Conservation (phyloP, 2,329 filamentous ascomycete species). For the Didymella pinodella region DNA sequence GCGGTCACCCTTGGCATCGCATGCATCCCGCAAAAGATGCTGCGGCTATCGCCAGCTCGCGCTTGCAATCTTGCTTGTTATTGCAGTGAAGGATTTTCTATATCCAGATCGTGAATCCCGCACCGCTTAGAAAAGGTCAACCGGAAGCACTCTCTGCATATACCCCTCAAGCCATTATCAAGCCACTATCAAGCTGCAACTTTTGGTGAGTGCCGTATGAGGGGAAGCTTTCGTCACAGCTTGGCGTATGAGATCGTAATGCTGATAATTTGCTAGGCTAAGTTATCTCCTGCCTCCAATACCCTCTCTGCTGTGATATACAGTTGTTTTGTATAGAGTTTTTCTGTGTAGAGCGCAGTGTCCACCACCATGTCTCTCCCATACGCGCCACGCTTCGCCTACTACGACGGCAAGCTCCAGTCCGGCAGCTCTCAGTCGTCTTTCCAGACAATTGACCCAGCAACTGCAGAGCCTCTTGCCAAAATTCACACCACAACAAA, state of each 20-base stretch:
- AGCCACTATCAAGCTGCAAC: conserved; percentile 11
- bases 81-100: conserved; percentile 13
- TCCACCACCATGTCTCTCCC: conserved; percentile 44
- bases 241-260: neutral
- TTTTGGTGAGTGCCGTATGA: conserved; percentile 9
- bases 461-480: conserved; percentile 72
- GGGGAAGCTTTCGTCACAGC: conserved; percentile 7
- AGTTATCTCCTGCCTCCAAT: neutral
- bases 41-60: conserved; percentile 15
- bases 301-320: neutral
- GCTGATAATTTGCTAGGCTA: conserved; percentile 5
- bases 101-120: conserved; percentile 9
- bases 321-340: neutral
- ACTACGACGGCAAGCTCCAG: conserved; percentile 76
- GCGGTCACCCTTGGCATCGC: conserved; percentile 28
- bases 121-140: conserved; percentile 1
- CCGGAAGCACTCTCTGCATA: conserved; percentile 3
- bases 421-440: conserved; percentile 65
- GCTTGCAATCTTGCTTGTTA: conserved; percentile 12
- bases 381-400: conserved; percentile 69
- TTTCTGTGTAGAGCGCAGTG: neutral
- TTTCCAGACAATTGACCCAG: conserved; percentile 78
- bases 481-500: conserved; percentile 75
- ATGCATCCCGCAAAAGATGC: conserved; percentile 9
- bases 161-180: conserved; percentile 1